A percentile compares a stretch with the other conserved stretches of the same genome.
Evolutionary conservation across 805 yeast species (phyloP).

Genomic region (Barnettozyma wickerhamii): DNA sequence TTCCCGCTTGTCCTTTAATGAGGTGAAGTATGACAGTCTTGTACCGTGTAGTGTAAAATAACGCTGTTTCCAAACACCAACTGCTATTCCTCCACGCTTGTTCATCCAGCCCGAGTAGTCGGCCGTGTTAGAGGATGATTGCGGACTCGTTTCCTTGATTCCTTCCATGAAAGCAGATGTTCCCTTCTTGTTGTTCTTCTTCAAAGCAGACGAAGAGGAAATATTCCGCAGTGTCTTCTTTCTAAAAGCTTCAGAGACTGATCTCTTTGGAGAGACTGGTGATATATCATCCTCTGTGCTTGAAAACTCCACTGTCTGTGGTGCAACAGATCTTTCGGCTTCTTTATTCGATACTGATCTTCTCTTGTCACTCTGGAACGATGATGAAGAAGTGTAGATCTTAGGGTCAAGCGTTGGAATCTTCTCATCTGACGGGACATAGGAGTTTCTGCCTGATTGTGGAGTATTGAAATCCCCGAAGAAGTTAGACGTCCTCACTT

Average conservation of each 20-base stretch:
- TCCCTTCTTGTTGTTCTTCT: conserved; percentile 46
- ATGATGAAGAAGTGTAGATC: conserved; percentile 4
- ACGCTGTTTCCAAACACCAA: conserved; percentile 90
- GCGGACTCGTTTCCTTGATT: conserved; percentile 68
- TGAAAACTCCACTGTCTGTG: background rate
- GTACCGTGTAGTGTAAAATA: conserved; percentile 87
- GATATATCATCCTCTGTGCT: no score
- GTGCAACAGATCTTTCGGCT: conserved; percentile 12
- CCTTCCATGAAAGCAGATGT: conserved; percentile 89
- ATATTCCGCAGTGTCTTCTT: conserved; percentile 50
- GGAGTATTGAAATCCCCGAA: conserved; percentile 6
- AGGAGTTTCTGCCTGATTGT: conserved; percentile 3
- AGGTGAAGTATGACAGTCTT: conserved; percentile 80
- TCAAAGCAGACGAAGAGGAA: conserved; percentile 41
- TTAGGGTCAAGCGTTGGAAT: conserved; percentile 16
- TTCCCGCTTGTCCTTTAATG: conserved; percentile 75
- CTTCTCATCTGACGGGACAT: conserved; percentile 4
- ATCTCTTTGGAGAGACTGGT: conserved; percentile 36
- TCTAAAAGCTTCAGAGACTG: conserved; percentile 46
- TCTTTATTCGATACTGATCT: conserved; percentile 52
- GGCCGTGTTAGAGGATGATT: conserved; percentile 71
- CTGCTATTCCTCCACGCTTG: conserved; percentile 78
- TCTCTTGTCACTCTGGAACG: conserved; percentile 32
- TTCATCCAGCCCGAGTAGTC: conserved; percentile 93
- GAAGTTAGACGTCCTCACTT: conserved; percentile 6